phyloP scores from a whole-genome alignment of 139 green algal species.

The Chlamydomonas sp. region DNA sequence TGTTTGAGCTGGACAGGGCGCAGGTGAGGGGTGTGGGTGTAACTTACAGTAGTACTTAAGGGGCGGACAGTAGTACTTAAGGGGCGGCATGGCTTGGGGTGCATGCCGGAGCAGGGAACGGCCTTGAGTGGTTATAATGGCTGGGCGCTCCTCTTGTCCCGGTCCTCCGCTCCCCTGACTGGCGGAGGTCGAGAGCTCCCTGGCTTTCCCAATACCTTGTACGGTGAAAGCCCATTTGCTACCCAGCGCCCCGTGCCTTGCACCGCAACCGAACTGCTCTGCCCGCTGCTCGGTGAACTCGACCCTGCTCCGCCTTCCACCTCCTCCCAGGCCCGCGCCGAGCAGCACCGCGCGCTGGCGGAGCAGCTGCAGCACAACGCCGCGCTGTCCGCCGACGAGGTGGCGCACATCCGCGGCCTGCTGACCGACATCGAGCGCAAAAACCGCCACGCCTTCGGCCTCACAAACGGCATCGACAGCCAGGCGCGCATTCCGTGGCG shows the following conservation, averaged over 20 bases:
- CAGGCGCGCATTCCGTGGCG: constrained; percentile 57
- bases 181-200: too few species aligned
- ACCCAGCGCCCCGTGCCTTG: neutral
- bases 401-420: constrained; percentile 59
- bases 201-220: too few species aligned
- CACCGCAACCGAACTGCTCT: neutral
- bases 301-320: too few species aligned
- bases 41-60: too few species aligned
- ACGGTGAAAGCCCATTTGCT: too few species aligned
- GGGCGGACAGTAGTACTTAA: too few species aligned
- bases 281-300: neutral
- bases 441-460: constrained; percentile 1
- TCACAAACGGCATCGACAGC: constrained; percentile 33
- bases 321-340: constrained; percentile 20
- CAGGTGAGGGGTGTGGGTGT: neutral
- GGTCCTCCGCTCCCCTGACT: too few species aligned
- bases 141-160: too few species aligned
- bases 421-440: constrained; percentile 60
- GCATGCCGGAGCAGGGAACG: too few species aligned
- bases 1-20: constrained; percentile 72
- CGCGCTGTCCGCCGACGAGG: constrained; percentile 55
- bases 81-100: too few species aligned
- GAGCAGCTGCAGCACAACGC: constrained; percentile 55
- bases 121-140: too few species aligned
- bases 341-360: constrained; percentile 44